These are phyloP conservation scores for Aspergillus novofumigatus DNA, from an alignment of 2,329 filamentous ascomycete genomes.

Conservation along the genomic window DNA sequence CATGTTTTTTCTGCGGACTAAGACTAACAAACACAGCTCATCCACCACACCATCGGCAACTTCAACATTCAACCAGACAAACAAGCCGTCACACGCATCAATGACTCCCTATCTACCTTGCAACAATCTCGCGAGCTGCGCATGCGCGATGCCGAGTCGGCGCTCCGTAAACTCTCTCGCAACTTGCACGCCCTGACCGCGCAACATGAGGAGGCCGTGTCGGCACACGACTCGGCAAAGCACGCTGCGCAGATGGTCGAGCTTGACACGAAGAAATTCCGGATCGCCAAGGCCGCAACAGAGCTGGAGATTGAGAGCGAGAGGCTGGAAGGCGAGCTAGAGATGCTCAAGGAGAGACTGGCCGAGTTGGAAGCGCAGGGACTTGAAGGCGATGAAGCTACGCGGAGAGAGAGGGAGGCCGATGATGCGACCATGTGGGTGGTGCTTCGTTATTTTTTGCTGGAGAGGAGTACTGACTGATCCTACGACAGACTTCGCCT, in stretches of 20 bases:
- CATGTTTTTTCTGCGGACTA: neutral
- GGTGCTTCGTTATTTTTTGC: neutral
- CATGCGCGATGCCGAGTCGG: constrained; percentile 63
- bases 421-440: constrained; percentile 48
- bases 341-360: constrained; percentile 68
- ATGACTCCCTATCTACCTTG: constrained; percentile 78
- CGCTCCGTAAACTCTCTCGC: constrained; percentile 69
- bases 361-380: constrained; percentile 84
- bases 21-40: constrained; percentile 57
- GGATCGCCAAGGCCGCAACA: constrained; percentile 82
- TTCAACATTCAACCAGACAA: constrained; percentile 94
- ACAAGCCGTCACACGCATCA: constrained; percentile 74
- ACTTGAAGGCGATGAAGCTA: constrained; percentile 63
- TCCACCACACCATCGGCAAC: constrained; percentile 85
- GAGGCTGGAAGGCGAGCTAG: constrained; percentile 73
- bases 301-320: constrained; percentile 95
- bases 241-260: constrained; percentile 82
- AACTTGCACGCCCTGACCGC: constrained; percentile 69
- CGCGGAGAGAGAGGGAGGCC: constrained; percentile 48
- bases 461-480: constrained; percentile 7
- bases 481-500: constrained; percentile 60
- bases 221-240: constrained; percentile 68
- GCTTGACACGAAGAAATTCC: constrained; percentile 90
- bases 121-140: constrained; percentile 77
- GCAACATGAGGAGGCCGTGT: constrained; percentile 72